Percentiles rank a stretch among this genome's conserved stretches.
These are phyloP conservation scores for Solanum chacoense DNA, from an alignment of 305 asterid genomes.

Conservation along the genomic window DNA sequence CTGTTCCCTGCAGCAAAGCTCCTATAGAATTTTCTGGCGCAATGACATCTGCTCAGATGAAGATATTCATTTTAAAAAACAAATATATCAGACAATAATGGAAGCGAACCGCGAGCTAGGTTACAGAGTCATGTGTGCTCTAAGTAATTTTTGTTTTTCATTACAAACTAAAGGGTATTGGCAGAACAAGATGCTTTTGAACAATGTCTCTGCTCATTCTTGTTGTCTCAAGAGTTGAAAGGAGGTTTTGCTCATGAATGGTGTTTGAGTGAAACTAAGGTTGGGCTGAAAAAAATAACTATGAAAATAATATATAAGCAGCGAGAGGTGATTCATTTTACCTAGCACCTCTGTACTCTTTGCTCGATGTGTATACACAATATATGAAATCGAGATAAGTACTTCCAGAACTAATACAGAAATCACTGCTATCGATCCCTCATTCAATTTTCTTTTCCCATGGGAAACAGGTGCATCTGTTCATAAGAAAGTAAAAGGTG, in stretches of 20 bases:
- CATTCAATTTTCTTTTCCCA: not conserved
- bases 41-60: not conserved
- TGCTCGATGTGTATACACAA: not conserved
- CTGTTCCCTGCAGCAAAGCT: constrained; percentile 7
- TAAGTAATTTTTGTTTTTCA: not conserved
- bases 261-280: not conserved
- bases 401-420: not conserved
- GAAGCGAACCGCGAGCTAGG: not conserved
- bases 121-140: not conserved
- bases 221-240: not conserved
- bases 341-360: not conserved
- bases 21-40: not conserved
- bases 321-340: not conserved
- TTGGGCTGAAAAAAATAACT: not conserved
- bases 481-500: not conserved
- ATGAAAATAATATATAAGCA: not conserved
- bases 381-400: not conserved
- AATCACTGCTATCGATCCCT: not conserved
- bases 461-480: not conserved
- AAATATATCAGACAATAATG: not conserved
- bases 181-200: not conserved
- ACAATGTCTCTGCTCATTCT: not conserved
- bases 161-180: not conserved
- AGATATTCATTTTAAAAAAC: not conserved
- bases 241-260: not conserved